Base-by-base conservation (phyloP, 2,329 filamentous ascomycete genomes). In the Akanthomyces muscarius region DNA sequence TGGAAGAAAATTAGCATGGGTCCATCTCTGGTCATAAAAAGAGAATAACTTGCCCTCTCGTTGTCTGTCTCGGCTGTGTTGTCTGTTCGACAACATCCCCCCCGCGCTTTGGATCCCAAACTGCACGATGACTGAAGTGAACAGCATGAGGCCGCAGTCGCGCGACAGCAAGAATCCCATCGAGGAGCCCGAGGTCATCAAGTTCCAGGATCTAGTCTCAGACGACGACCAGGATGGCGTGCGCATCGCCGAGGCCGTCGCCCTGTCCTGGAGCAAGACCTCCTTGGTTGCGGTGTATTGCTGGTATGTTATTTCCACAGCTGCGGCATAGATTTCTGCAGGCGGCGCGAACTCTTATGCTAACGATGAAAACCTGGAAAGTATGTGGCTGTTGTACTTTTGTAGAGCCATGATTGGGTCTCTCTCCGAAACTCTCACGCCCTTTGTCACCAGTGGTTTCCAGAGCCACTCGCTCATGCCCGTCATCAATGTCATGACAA, bases 401-500 rank as follows among this genome's bases (percentile, higher is more conserved):
- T 54, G 50, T 30, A 47, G 51, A 48, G 60, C 60, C 50, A 62
- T 62, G 60, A 62, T 62, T 10, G 60, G 60, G 8, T 47, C 38
- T 3, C 42, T 62, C 41, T 38, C 30, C 28, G 60, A 48, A 13
- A 54, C 50, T 18, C 50, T 62, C 14, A 62, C 30, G 14, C 60
- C 60, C 23, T 62, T 47, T 48, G 51, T 62, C 4, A 45, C 60
- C 14, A 57, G 61, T 45, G 57, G 45, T 11, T 59, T 63, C 25
- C 48, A 57, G 28, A 57, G 53, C n/a, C 55, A 63, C 36, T 57
- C 61, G 23, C 52, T 63, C n/a, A 62, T 62, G 60, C 60, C 60
- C 44, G 60, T 62, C 41, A 55, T 62, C 53, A 74, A 74, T 44
- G 79, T 83, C 54, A 73, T 84, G 7, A 72, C 76, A 33, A 76